Evolutionary conservation across 2,329 filamentous ascomycete genomes (phyloP), one percentile per base, ranked within the genome.

Genomic region (Talaromyces sp.): DNA sequence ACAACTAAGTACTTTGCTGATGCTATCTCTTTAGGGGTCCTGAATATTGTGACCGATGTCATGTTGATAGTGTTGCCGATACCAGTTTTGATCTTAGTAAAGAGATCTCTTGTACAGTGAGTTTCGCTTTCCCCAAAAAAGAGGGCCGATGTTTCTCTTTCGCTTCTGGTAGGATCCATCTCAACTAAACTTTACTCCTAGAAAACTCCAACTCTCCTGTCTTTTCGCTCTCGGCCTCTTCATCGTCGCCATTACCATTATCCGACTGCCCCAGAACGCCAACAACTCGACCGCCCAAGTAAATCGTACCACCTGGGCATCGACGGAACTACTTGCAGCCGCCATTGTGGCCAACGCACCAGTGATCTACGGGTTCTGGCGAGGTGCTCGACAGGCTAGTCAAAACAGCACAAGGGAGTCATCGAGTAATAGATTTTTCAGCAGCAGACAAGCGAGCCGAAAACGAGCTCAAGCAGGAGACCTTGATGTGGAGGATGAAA

Each of bases 341-440:
- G 56, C 70, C 65, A 44, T 70, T 67, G 50, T 65, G 63, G 18
- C 68, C 56, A 9, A 69, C 30, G 9, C 31, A 12, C 10, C 62
- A 53, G 34, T 66, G 42, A 2, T 55, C 18, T 7, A 44, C 23
- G 12, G 55, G 9, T 31, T 61, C 23, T 16, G 55, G 30, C 47
- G 47, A 12, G 47, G 47, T 14, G 27, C 9, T 30, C 47, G 47
- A 27, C 14, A 33, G 3, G 16, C 47, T 31, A 50, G 30, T 27
- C 9, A 7, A 2, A n/a, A 30, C 12, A 33, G 9, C 6, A 30
- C 47, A 3, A 14, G 47, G 16, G 47, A 30, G 16, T n/a, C 47
- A 14, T 52, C 47, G 14, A 16, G 47, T 14, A 52, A 52, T n/a
- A 14, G 47, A 30, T 52, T 52, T 16, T 18, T 52, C 47, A 52